phyloP scores from a whole-genome alignment of 352 stramenopile species.

The Phytophthora fragariae region DNA sequence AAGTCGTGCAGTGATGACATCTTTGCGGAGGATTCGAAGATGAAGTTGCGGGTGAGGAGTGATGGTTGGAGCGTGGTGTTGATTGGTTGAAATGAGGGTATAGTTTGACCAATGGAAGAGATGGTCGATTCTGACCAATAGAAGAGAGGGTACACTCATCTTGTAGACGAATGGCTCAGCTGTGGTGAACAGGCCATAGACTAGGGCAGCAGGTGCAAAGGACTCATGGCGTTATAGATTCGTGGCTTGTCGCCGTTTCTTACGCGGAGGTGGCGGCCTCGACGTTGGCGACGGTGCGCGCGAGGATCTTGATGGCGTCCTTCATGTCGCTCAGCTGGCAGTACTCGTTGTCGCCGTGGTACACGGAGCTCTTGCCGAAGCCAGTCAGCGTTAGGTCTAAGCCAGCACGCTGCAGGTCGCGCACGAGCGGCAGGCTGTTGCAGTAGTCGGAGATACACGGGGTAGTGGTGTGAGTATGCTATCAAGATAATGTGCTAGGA shows the following conservation, averaged over 20 bases:
- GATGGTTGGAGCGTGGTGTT: background rate
- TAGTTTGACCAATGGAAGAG: background rate
- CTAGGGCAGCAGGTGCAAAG: background rate
- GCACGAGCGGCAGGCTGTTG: constrained; percentile 64
- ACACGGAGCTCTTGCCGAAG: constrained; percentile 81
- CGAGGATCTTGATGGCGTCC: constrained; percentile 89
- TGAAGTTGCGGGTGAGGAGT: background rate
- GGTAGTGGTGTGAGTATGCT: background rate
- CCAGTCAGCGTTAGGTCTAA: constrained; percentile 76
- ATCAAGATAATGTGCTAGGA: background rate
- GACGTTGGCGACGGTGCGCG: constrained; percentile 80
- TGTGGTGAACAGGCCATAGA: background rate
- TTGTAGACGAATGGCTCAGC: constrained; percentile 22
- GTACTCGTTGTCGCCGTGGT: constrained; percentile 94
- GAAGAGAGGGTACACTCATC: constrained; percentile 15
- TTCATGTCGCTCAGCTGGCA: constrained; percentile 87
- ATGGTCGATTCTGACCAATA: background rate
- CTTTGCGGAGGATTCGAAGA: constrained; percentile 4
- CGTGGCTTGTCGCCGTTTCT: background rate
- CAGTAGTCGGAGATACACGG: background rate
- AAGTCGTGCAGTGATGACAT: constrained; percentile 43
- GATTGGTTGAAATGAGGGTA: background rate
- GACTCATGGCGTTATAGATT: constrained; percentile 16
- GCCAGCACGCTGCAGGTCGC: constrained; percentile 71
- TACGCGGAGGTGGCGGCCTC: constrained; percentile 35